Percentiles rank a stretch among this genome's conserved stretches.
Evolutionary conservation across 352 stramenopile species (phyloP).

Genomic region (Aphanomyces astaci): DNA sequence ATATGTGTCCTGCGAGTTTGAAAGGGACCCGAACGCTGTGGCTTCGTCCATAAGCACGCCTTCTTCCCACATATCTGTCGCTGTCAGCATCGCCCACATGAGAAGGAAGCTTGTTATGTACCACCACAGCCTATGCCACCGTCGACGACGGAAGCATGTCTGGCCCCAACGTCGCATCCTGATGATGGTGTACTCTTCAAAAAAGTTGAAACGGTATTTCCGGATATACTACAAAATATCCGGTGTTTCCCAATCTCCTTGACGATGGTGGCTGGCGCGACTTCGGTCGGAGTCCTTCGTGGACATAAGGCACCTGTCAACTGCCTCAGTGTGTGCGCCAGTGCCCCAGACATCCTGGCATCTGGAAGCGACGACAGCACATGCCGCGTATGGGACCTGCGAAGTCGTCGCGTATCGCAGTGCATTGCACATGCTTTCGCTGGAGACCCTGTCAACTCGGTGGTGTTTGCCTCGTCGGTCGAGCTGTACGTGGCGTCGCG

Average conservation of each 20-base stretch:
- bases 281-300: not conserved
- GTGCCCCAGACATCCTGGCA: constrained; percentile 35
- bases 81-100: not conserved
- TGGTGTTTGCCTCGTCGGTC: constrained; percentile 39
- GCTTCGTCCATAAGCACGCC: not conserved
- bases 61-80: not conserved
- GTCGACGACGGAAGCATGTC: not conserved
- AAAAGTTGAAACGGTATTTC: not conserved
- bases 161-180: not conserved
- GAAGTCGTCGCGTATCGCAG: constrained; percentile 42
- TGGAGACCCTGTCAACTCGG: constrained; percentile 47
- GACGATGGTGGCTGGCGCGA: not conserved
- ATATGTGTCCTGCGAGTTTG: constrained; percentile 36
- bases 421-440: constrained; percentile 41
- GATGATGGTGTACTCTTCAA: not conserved
- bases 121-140: not conserved
- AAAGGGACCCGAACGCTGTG: not conserved
- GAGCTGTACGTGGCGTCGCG: constrained; percentile 49
- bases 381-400: constrained; percentile 61
- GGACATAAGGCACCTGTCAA: constrained; percentile 19
- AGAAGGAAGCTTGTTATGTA: not conserved
- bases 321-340: not conserved
- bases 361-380: constrained; percentile 66
- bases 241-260: too few relatives aligned
- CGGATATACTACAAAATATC: not conserved